Conservation (phyloP, 2,329 filamentous ascomycete species). For the Paecilomyces formosus region DNA sequence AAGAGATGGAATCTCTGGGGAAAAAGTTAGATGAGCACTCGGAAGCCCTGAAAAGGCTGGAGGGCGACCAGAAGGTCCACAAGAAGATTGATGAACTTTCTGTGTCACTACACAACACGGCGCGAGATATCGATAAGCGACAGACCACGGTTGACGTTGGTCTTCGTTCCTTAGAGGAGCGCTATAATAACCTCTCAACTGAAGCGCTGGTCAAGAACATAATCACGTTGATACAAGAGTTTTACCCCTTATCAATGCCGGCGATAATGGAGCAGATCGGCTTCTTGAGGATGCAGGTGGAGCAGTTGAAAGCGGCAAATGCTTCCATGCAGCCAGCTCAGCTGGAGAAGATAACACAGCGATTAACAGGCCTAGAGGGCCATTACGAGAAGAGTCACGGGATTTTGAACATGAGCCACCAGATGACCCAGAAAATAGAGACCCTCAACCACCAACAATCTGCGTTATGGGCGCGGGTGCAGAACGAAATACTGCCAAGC, state of each 20-base stretch:
- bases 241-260: slow-evolving; percentile 23
- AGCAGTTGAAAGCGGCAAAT: slow-evolving; percentile 3
- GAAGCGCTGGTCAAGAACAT: slow-evolving; percentile 28
- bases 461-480: background rate
- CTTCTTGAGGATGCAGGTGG: slow-evolving; percentile 9
- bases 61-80: background rate
- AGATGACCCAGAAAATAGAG: background rate
- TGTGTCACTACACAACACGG: slow-evolving; percentile 1
- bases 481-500: slow-evolving; percentile 1
- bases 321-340: background rate
- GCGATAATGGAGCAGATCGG: slow-evolving; percentile 14
- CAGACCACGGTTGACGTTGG: slow-evolving; percentile 12
- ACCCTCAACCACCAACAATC: background rate
- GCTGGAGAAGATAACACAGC: slow-evolving; percentile 1
- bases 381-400: background rate
- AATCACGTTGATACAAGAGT: slow-evolving; percentile 24
- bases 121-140: slow-evolving; percentile 4
- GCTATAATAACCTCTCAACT: slow-evolving; percentile 44
- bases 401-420: too few species aligned
- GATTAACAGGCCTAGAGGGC: background rate
- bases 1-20: slow-evolving; percentile 12
- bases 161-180: slow-evolving; percentile 37
- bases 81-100: slow-evolving; percentile 2
- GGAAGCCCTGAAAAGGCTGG: background rate
- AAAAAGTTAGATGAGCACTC: slow-evolving; percentile 1